Conservation (phyloP, 2,329 filamentous ascomycete species). For the Botrytis byssoidea region DNA sequence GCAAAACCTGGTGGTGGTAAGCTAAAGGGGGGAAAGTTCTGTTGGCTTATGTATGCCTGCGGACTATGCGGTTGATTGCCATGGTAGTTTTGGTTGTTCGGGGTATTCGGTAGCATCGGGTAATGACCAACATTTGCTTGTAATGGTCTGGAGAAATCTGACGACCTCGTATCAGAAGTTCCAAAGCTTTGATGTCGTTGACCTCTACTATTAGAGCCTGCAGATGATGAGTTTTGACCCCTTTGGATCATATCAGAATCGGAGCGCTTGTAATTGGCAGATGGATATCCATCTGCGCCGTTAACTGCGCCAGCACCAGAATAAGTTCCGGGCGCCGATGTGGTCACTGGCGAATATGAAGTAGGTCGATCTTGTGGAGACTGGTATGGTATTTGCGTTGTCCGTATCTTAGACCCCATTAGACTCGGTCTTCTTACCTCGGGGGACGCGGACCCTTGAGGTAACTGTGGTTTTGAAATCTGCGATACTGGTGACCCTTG, state of each 20-base stretch:
- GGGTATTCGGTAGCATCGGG: slow-evolving; percentile 53
- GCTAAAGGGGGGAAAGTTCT: slow-evolving; percentile 62
- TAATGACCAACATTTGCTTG: slow-evolving; percentile 52
- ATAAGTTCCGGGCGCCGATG: slow-evolving; percentile 35
- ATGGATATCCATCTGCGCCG: slow-evolving; percentile 31
- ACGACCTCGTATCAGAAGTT: slow-evolving; percentile 34
- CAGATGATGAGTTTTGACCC: slow-evolving; percentile 28
- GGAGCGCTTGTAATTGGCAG: slow-evolving; percentile 35
- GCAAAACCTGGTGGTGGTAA: slow-evolving; percentile 60
- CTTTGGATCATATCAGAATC: slow-evolving; percentile 36
- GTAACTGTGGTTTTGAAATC: slow-evolving; percentile 28
- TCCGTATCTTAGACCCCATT: slow-evolving; percentile 31
- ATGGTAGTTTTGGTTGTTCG: slow-evolving; percentile 46
- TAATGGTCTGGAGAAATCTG: slow-evolving; percentile 47
- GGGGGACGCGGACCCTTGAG: slow-evolving; percentile 36
- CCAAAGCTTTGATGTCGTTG: slow-evolving; percentile 38
- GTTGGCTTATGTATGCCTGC: slow-evolving; percentile 54
- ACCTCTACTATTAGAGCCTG: slow-evolving; percentile 25
- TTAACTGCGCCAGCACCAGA: slow-evolving; percentile 32
- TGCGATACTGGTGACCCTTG: slow-evolving; percentile 43
- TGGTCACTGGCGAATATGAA: slow-evolving; percentile 37
- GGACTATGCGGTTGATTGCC: slow-evolving; percentile 47
- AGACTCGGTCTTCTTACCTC: slow-evolving; percentile 36
- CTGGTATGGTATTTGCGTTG: slow-evolving; percentile 36
- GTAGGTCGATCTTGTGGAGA: slow-evolving; percentile 36